A percentile compares a stretch with the other conserved stretches of the same genome.
phyloP scores from a whole-genome alignment of 192 early-diverging fungal genomes.

The Entophlyctis luteolus region DNA sequence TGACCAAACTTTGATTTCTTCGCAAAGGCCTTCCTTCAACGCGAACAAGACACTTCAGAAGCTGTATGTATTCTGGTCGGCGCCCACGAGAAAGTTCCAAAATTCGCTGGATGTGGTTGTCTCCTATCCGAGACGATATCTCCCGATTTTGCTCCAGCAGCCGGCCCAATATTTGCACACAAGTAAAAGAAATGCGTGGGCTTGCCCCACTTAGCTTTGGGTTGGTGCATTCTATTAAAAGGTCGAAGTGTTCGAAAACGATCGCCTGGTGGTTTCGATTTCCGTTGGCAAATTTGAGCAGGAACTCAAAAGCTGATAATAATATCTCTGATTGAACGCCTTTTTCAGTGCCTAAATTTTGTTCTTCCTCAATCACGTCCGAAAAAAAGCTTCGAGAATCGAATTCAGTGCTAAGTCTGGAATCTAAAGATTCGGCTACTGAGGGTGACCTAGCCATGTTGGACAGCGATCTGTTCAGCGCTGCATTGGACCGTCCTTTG shows the following conservation, averaged over 20 bases:
- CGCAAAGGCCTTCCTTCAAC: constrained; percentile 26
- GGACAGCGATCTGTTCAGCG: background rate
- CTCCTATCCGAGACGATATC: constrained; percentile 6
- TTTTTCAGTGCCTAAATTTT: background rate
- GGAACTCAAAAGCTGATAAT: constrained; percentile 25
- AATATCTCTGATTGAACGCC: constrained; percentile 27
- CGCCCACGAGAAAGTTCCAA: constrained; percentile 22
- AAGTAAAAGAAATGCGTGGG: background rate
- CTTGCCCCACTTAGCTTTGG: constrained; percentile 21
- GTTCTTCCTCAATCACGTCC: background rate
- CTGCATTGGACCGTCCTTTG: background rate
- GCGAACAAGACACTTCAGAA: constrained; percentile 23
- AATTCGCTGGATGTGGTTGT: constrained; percentile 23
- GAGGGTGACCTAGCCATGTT: background rate
- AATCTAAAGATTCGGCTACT: background rate
- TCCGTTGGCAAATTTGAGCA: constrained; percentile 18
- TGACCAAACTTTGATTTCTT: constrained; percentile 28
- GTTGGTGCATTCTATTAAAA: constrained; percentile 29
- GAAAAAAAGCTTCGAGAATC: background rate
- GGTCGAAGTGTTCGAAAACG: constrained; percentile 28
- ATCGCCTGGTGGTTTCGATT: constrained; percentile 20
- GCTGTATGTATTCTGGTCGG: constrained; percentile 24
- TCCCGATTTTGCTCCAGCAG: constrained; percentile 12
- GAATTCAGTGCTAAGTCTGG: background rate
- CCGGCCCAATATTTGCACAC: constrained; percentile 17